phyloP scores from a whole-genome alignment of 1,284 basidiomycete genomes.

The Pseudozyma sp. region DNA sequence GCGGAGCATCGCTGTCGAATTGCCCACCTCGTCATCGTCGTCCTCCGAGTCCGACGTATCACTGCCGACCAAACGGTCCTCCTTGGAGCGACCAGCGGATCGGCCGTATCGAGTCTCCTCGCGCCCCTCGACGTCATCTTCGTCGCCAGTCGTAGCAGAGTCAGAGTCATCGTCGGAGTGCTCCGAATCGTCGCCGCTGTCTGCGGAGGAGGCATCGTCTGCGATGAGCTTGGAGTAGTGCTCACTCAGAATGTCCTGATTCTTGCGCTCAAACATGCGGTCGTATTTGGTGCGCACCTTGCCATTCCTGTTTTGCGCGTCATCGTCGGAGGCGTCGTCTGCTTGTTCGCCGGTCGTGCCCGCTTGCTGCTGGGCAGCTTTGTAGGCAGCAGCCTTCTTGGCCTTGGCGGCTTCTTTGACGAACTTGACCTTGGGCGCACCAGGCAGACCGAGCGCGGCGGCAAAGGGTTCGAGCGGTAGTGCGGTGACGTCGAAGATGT shows the following conservation, averaged over 20 bases:
- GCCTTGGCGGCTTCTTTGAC: constrained; percentile 78
- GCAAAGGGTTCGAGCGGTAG: constrained; percentile 87
- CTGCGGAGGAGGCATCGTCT: constrained; percentile 33
- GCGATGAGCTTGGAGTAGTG: constrained; percentile 92
- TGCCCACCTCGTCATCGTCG: constrained; percentile 22
- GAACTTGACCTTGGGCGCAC: constrained; percentile 95
- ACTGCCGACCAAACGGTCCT: constrained; percentile 41
- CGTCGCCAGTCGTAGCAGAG: constrained; percentile 11
- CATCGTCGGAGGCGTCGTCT: constrained; percentile 64
- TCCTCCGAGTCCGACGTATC: constrained; percentile 61
- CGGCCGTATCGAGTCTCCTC: constrained; percentile 47
- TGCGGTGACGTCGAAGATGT: constrained; percentile 85
- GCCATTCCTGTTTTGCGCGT: constrained; percentile 49
- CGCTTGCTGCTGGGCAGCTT: constrained; percentile 37
- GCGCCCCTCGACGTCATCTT: constrained; percentile 12
- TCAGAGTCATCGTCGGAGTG: constrained; percentile 19
- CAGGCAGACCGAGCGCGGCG: constrained; percentile 89
- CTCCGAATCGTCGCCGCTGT: constrained; percentile 24
- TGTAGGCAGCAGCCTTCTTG: constrained; percentile 76
- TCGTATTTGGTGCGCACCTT: constrained; percentile 85
- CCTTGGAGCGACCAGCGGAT: constrained; percentile 19
- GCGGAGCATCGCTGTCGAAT: constrained; percentile 7
- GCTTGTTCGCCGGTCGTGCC: constrained; percentile 26
- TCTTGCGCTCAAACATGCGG: constrained; percentile 96
- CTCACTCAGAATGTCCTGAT: constrained; percentile 89